phyloP scores from a whole-genome alignment of 1,284 basidiomycete species.

The Takashimella koratensis region DNA sequence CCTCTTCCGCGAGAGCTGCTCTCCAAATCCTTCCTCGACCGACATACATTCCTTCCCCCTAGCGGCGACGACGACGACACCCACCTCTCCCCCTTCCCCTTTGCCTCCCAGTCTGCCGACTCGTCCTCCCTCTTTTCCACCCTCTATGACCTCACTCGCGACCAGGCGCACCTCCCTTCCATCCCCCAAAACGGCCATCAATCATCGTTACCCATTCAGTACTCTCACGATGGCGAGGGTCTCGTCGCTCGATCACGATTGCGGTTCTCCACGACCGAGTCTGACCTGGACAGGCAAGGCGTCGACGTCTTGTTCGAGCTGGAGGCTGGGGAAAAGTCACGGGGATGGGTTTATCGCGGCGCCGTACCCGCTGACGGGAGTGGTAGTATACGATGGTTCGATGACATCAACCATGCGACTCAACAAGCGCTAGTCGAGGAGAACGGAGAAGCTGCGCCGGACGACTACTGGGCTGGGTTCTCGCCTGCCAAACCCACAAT shows the following conservation, averaged over 20 bases:
- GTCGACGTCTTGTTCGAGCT: conserved; percentile 14
- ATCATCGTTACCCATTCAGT: conserved; percentile 8
- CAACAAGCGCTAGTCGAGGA: conserved; percentile 6
- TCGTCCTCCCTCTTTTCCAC: conserved; percentile 4
- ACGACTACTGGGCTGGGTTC: conserved; percentile 35
- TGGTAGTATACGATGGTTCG: background rate
- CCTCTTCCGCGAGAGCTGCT: conserved; percentile 36
- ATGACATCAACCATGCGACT: background rate
- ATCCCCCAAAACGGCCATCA: background rate
- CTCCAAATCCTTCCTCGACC: conserved; percentile 33
- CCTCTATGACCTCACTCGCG: conserved; percentile 9
- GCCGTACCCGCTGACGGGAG: conserved; percentile 4
- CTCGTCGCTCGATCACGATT: conserved; percentile 3
- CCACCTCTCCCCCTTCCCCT: conserved; percentile 35
- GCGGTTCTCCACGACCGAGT: background rate
- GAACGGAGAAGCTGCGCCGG: conserved; percentile 7
- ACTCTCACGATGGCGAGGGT: conserved; percentile 15
- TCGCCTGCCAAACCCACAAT: conserved; percentile 11
- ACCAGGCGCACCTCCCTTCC: background rate
- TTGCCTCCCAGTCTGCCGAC: background rate
- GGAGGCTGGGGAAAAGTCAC: conserved; percentile 12
- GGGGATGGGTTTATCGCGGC: conserved; percentile 38
- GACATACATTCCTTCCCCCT: conserved; percentile 43
- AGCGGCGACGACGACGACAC: conserved; percentile 31
- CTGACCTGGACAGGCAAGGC: background rate